A percentile compares a stretch with the other conserved stretches of the same genome.
These are phyloP conservation scores for Phytomonas sp. DNA, from an alignment of 208 protist species.

Conservation along the genomic window DNA sequence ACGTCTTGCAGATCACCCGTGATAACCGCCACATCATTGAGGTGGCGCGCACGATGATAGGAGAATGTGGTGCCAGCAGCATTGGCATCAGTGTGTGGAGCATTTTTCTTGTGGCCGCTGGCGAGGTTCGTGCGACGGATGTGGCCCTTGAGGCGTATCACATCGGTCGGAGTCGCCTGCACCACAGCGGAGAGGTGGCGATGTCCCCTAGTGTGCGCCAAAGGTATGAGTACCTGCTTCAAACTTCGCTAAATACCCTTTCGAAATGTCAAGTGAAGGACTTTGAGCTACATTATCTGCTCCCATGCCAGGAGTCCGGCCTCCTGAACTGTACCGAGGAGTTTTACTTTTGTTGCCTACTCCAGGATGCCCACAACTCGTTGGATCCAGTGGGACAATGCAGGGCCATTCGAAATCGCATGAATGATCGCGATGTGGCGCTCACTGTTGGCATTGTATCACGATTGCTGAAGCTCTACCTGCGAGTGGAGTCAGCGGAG, in stretches of 20 bases:
- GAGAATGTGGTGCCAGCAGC: slow-evolving; percentile 13
- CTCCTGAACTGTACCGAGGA: slow-evolving; percentile 54
- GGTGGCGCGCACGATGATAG: slow-evolving; percentile 33
- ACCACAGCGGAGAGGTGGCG: slow-evolving; percentile 4
- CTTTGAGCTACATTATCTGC: slow-evolving; percentile 52
- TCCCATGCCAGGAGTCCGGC: slow-evolving; percentile 22
- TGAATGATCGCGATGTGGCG: slow-evolving; percentile 27
- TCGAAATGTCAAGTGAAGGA: slow-evolving; percentile 58
- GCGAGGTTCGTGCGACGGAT: slow-evolving; percentile 40
- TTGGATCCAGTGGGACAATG: slow-evolving; percentile 40
- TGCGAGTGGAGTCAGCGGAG: slow-evolving; percentile 44
- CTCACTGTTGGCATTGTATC: slow-evolving; percentile 37
- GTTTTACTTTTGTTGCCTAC: slow-evolving; percentile 54
- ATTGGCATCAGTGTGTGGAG: slow-evolving; percentile 51
- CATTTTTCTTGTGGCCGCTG: slow-evolving; percentile 58
- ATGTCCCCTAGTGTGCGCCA: slow-evolving; percentile 18
- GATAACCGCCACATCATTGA: slow-evolving; percentile 41
- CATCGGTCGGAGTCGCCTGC: slow-evolving; percentile 20
- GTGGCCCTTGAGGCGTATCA: slow-evolving; percentile 41
- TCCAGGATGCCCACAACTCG: slow-evolving; percentile 72
- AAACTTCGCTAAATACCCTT: slow-evolving; percentile 56
- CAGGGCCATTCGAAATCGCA: slow-evolving; percentile 29
- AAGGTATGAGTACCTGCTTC: slow-evolving; percentile 63
- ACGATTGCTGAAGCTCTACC: slow-evolving; percentile 60
- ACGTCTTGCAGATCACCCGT: slow-evolving; percentile 36